Base-by-base conservation (phyloP, 78 protist species). In the Dictyostelium firmibasis region DNA sequence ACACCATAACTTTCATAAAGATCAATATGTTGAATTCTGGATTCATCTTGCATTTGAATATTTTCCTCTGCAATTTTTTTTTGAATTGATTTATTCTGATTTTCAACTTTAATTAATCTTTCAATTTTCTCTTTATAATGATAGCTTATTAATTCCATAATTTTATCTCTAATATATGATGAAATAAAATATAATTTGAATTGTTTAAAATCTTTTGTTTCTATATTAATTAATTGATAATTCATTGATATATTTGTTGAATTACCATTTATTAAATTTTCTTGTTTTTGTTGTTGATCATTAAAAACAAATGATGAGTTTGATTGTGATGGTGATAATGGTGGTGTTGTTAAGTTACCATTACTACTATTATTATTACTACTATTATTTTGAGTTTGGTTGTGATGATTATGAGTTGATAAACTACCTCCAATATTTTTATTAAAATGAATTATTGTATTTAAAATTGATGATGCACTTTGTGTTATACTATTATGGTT, bases 1-100 rank as follows among this genome's bases (percentile, higher is more conserved):
- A 88, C 41, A 43, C 93, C 93, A 36, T 78, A 79, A n/a, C 67
- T 57, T 64, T 88, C 93, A 64, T 77, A 88, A 3, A 27, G 23
- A 88, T 88, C 86, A 16, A 78, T 78, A 67, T 88, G 85, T n/a
- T 78, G 81, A 35, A 88, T 79, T 18, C 85, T 20, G 8, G 69
- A 43, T 10, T 88, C 57, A n/a, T 62, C 86, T 20, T 57, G 69
- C 85, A 88, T 27, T 23, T 78, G 33, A 5, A 88, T 88, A 31
- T 88, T 79, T 14, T 88, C 93, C 13, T 88, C 38, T 0, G 31
- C 93, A 16, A 88, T 67, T 60, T 88, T 76, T 13, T 64, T 27
- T 43, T 88, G 93, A 29, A 79, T 57, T 10, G 41, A 64, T 31
- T 29, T 38, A 69, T 88, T 88, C 20, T 44, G 31, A 16, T 60